Base-by-base conservation (phyloP, 768 basidiomycete genomes). In the Suillus bovinus region DNA sequence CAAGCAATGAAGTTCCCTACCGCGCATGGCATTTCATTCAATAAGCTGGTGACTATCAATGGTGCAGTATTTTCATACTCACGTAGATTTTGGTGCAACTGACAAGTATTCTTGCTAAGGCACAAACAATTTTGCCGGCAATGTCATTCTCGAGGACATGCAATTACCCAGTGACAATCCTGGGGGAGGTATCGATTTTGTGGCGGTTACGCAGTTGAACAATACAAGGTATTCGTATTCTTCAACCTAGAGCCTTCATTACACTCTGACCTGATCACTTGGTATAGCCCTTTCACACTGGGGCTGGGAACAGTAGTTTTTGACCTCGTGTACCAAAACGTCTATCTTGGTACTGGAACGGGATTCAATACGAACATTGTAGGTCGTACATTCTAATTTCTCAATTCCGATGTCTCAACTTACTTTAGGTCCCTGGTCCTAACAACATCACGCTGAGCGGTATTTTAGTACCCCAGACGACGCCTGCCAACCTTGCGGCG, bases 1-100 rank as follows among this genome's bases (percentile, higher is more conserved):
- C 84, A 86, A 59, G 89, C 90, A 3, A 75, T 82, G 63, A 87
- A 85, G 64, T 89, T 91, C 68, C 89, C 89, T 3, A 79, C 81
- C 4, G 83, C 87, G 4, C 86, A 86, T 67, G 86, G 85, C 1
- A 79, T 92, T 64, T 79, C 80, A 4, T 91, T 90, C 69, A 76
- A 83, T 69, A 90, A 91, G 74, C 70, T 76, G 4, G 59, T 90
- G 38, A 83, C 80, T 0, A 74, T 90, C 47, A 82, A 81, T 52
- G 89, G 89, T 79, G 42, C 47, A 73, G 66, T 55, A 17, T n/a
- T 53, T 41, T 34, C 13, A 13, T 46, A 16, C 61, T 8, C 17
- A 2, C 29, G 52, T 60, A 52, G 34, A 29, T 34, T 55, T 50
- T 33, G 20, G 4, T 14, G 11, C 38, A 38, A 33, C 60, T 63